Percentiles rank a stretch among this genome's conserved stretches.
Evolutionary conservation across 768 basidiomycete genomes (phyloP).

Genomic region (Kwoniella shandongensis): DNA sequence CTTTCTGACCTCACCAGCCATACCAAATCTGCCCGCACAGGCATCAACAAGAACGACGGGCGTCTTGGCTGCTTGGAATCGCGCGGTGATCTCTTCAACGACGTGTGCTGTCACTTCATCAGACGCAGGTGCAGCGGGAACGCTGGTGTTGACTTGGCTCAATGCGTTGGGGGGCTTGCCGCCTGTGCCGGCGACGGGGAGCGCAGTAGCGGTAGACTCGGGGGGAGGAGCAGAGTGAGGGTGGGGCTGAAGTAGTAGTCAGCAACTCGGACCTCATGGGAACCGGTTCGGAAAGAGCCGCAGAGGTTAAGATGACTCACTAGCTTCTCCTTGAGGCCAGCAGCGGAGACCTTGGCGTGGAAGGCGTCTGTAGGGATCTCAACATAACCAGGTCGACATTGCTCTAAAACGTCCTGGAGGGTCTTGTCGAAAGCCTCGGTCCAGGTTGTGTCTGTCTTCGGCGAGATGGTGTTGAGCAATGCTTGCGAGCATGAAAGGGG

Average conservation of each 20-base stretch:
- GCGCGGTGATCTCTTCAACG: slow-evolving; percentile 68
- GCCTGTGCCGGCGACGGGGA: slow-evolving; percentile 8
- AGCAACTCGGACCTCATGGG: neutral
- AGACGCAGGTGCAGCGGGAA: slow-evolving; percentile 18
- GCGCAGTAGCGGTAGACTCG: slow-evolving; percentile 21
- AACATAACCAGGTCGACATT: slow-evolving; percentile 85
- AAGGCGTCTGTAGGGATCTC: slow-evolving; percentile 82
- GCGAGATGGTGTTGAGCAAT: slow-evolving; percentile 58
- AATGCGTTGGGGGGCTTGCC: slow-evolving; percentile 18
- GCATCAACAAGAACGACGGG: slow-evolving; percentile 62
- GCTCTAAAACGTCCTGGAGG: slow-evolving; percentile 59
- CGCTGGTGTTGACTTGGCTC: neutral
- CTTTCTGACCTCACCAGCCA: slow-evolving; percentile 41
- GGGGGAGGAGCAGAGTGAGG: slow-evolving; percentile 49
- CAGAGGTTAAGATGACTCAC: slow-evolving; percentile 53
- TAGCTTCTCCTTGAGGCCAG: slow-evolving; percentile 62
- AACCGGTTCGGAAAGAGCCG: neutral
- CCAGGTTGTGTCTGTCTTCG: slow-evolving; percentile 57
- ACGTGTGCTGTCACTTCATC: slow-evolving; percentile 62
- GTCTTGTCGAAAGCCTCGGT: slow-evolving; percentile 72
- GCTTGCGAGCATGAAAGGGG: slow-evolving; percentile 75
- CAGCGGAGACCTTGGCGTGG: slow-evolving; percentile 65
- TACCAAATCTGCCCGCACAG: slow-evolving; percentile 51
- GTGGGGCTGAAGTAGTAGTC: slow-evolving; percentile 35
- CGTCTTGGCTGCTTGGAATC: slow-evolving; percentile 62